Conservation (phyloP, 2,329 filamentous ascomycete species). For the Gnomoniopsis smithogilvyi region DNA sequence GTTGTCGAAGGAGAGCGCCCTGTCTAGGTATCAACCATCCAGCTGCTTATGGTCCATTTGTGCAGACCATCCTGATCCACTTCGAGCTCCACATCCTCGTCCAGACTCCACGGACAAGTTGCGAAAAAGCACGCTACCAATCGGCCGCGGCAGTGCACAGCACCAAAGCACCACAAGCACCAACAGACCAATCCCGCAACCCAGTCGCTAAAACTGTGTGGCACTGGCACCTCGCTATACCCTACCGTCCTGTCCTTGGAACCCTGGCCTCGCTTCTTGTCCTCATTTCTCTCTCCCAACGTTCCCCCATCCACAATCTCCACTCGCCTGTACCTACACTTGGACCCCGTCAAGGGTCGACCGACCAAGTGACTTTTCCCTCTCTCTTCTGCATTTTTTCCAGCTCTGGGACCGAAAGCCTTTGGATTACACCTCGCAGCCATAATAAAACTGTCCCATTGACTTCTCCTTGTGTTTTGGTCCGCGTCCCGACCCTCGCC, state of each 20-base stretch:
- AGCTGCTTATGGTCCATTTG: background rate
- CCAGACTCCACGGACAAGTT: background rate
- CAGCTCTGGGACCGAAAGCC: background rate
- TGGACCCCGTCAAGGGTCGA: slow-evolving; percentile 14
- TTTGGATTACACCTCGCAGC: slow-evolving; percentile 5
- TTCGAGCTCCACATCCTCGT: background rate
- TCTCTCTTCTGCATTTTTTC: slow-evolving; percentile 20
- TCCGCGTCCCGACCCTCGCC: background rate
- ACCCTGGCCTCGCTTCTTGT: slow-evolving; percentile 22
- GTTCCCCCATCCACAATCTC: slow-evolving; percentile 20
- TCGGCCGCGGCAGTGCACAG: background rate
- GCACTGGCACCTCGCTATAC: background rate
- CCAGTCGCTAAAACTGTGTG: slow-evolving; percentile 13
- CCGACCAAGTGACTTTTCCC: slow-evolving; percentile 22
- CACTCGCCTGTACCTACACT: slow-evolving; percentile 21
- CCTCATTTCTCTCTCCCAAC: slow-evolving; percentile 21
- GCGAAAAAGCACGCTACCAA: background rate
- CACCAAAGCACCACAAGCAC: background rate
- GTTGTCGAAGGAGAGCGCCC: background rate
- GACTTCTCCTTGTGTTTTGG: background rate
- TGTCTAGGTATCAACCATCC: background rate
- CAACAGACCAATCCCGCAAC: background rate
- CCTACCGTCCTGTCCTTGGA: slow-evolving; percentile 10
- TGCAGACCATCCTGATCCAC: slow-evolving; percentile 4
- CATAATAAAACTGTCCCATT: slow-evolving; percentile 17